Percentiles rank a stretch among this genome's conserved stretches.
phyloP scores from a whole-genome alignment of 2,329 filamentous ascomycete species.

The Colletotrichum sp. region DNA sequence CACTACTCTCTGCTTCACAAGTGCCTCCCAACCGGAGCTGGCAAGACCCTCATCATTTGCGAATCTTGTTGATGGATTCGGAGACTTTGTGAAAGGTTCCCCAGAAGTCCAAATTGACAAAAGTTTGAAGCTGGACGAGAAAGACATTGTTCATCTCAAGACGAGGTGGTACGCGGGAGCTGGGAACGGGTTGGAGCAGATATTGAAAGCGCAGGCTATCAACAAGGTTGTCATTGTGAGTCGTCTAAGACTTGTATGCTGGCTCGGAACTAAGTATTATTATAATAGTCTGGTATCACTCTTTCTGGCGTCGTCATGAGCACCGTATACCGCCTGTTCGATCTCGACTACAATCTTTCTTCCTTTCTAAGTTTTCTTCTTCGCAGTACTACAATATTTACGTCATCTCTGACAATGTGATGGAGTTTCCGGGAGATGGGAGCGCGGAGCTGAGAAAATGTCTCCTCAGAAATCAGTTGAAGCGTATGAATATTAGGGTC shows the following conservation, averaged over 20 bases:
- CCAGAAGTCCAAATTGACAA: neutral
- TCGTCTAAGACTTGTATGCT: no score
- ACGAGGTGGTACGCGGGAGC: neutral
- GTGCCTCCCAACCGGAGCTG: neutral
- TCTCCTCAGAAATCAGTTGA: neutral
- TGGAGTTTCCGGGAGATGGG: neutral
- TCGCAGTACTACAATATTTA: neutral
- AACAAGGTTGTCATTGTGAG: neutral
- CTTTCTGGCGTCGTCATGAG: neutral
- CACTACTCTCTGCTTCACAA: neutral
- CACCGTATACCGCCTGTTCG: neutral
- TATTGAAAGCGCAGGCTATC: neutral
- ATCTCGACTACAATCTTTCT: neutral
- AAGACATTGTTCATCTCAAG: neutral
- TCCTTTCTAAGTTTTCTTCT: no score
- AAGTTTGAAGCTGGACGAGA: neutral
- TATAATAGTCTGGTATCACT: neutral
- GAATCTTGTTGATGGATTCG: neutral
- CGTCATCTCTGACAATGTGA: neutral
- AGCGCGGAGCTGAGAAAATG: neutral
- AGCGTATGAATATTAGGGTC: rapidly evolving
- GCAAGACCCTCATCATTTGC: neutral
- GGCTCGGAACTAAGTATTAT: no score
- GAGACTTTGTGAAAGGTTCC: neutral
- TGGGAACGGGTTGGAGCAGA: neutral